Evolutionary conservation across 202 grass and related monocot genomes (phyloP).

Genomic region (Schoenoplectus tabernaemontani): DNA sequence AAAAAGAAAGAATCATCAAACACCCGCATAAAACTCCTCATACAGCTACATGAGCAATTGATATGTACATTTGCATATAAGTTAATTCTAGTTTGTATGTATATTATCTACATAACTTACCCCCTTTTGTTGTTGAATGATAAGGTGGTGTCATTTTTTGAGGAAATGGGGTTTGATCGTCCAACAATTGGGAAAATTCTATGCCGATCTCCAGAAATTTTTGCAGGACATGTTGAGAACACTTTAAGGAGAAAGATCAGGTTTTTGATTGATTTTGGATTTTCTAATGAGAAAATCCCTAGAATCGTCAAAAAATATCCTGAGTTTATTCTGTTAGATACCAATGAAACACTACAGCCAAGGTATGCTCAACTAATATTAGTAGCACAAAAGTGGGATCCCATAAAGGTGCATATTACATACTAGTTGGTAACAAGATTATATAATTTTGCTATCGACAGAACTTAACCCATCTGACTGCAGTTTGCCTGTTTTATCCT

Average conservation of each 20-base stretch:
- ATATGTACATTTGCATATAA: not conserved
- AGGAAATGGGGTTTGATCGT: conserved; percentile 57
- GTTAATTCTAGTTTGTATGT: not conserved
- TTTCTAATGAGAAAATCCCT: conserved; percentile 50
- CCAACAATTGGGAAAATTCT: conserved; percentile 51
- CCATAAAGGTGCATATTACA: not conserved
- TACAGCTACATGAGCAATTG: not conserved
- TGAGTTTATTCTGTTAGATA: conserved; percentile 74
- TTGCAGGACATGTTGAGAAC: conserved; percentile 54
- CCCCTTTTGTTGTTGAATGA: conserved; percentile 19
- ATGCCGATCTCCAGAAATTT: conserved; percentile 63
- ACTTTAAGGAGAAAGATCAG: conserved; percentile 79
- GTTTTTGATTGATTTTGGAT: conserved; percentile 68
- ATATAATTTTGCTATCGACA: not conserved
- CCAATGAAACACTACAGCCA: conserved; percentile 47
- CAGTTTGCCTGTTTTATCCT: no score
- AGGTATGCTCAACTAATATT: conserved; percentile 43
- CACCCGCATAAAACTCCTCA: not conserved
- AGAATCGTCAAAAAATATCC: conserved; percentile 82
- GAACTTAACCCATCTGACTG: no score
- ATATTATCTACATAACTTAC: not conserved
- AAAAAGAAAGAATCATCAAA: not conserved
- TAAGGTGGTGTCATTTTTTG: conserved; percentile 53
- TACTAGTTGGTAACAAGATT: not conserved
- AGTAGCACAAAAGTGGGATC: not conserved